Conservation (phyloP, 1,284 basidiomycete species). For the Vanrija humicola region DNA sequence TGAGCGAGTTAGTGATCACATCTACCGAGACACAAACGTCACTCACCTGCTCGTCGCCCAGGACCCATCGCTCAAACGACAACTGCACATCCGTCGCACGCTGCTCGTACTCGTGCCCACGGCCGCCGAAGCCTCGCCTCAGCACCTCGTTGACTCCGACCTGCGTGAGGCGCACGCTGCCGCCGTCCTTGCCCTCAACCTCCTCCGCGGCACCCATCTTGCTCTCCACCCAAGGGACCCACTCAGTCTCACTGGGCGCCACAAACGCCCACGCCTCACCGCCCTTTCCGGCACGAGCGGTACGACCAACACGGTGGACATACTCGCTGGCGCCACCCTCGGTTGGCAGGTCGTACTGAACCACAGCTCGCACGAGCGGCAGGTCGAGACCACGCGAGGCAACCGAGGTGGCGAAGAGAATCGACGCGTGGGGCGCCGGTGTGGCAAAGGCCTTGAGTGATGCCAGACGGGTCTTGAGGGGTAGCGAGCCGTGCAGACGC, state of each 20-base stretch:
- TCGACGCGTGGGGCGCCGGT: slow-evolving; percentile 51
- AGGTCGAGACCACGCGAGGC: slow-evolving; percentile 97
- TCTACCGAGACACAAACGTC: background rate
- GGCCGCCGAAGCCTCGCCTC: slow-evolving; percentile 78
- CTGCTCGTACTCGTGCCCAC: slow-evolving; percentile 71
- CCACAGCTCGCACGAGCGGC: slow-evolving; percentile 86
- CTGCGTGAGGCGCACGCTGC: slow-evolving; percentile 56
- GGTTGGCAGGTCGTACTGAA: slow-evolving; percentile 96
- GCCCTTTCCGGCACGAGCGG: slow-evolving; percentile 83
- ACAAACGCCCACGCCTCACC: slow-evolving; percentile 93
- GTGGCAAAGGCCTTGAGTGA: slow-evolving; percentile 77
- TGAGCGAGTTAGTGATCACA: slow-evolving; percentile 40
- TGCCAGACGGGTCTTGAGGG: slow-evolving; percentile 72
- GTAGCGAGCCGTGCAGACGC: slow-evolving; percentile 90
- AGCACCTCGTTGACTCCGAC: slow-evolving; percentile 69
- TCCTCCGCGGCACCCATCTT: slow-evolving; percentile 58
- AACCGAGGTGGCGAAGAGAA: slow-evolving; percentile 93
- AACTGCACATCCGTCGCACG: slow-evolving; percentile 95
- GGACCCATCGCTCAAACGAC: slow-evolving; percentile 90
- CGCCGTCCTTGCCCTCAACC: slow-evolving; percentile 36
- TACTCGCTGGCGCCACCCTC: slow-evolving; percentile 97
- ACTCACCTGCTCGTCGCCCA: slow-evolving; percentile 66
- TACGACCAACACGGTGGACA: slow-evolving; percentile 94
- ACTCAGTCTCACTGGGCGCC: slow-evolving; percentile 72
- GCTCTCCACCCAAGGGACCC: slow-evolving; percentile 80